Conservation (phyloP, 495 filamentous ascomycete species). For the Neurospora tetraspora region DNA sequence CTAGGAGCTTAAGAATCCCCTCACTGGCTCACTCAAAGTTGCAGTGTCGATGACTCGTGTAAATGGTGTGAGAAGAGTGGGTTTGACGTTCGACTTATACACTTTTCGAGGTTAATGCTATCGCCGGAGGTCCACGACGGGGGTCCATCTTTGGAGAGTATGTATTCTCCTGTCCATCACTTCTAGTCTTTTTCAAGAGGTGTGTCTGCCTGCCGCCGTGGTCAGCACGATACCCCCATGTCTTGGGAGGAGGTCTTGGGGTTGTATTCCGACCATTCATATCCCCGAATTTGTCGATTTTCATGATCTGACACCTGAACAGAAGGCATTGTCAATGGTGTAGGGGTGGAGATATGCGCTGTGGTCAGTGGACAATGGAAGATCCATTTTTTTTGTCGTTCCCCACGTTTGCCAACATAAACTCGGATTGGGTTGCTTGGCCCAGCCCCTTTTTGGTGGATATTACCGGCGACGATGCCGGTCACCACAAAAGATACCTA, state of each 20-base stretch:
- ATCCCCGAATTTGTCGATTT: not conserved
- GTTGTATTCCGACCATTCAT: not conserved
- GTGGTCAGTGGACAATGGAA: not conserved
- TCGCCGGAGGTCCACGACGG: not conserved
- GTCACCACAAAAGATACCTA: not conserved
- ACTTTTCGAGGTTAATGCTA: not conserved
- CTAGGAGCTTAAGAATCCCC: not conserved
- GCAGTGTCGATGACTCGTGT: not conserved
- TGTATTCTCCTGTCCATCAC: not conserved
- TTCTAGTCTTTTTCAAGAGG: not conserved
- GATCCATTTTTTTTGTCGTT: not conserved
- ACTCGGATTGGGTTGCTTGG: not conserved
- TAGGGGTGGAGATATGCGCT: not conserved
- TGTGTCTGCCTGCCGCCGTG: not conserved
- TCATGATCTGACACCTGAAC: not conserved
- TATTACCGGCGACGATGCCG: not conserved
- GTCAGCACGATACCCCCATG: not conserved
- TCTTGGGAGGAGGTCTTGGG: too few species aligned
- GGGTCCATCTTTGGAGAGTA: not conserved
- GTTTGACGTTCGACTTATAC: not conserved
- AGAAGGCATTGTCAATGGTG: not conserved
- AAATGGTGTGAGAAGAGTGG: not conserved
- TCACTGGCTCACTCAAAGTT: not conserved
- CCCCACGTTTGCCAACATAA: not conserved
- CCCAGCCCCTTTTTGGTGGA: not conserved